A percentile compares a stretch with the other conserved stretches of the same genome.
These are phyloP conservation scores for Asterophora parasitica DNA, from an alignment of 768 basidiomycete genomes.

Conservation along the genomic window DNA sequence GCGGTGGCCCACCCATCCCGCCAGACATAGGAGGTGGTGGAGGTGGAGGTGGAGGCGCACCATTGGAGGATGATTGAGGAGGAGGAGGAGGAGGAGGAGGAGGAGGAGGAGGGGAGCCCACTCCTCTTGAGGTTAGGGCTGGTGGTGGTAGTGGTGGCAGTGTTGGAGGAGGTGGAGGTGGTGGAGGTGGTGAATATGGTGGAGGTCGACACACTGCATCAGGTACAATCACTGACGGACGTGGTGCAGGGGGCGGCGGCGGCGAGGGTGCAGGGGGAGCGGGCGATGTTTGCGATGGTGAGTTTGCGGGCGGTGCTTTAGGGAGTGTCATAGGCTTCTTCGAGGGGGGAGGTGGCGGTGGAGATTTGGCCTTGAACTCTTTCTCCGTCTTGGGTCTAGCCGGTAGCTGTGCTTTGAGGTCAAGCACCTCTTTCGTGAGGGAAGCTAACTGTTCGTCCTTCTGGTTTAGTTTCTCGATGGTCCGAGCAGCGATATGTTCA, in stretches of 20 bases:
- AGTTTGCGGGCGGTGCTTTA: background rate
- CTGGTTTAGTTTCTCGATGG: conserved; percentile 62
- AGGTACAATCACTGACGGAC: background rate
- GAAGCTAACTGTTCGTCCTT: conserved; percentile 62
- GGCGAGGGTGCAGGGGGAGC: conserved; percentile 6
- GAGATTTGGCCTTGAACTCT: conserved; percentile 63
- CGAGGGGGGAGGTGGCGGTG: conserved; percentile 58
- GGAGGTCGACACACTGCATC: conserved; percentile 8
- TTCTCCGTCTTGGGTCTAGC: conserved; percentile 59
- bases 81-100: conserved; percentile 26
- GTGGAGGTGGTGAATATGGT: conserved; percentile 13
- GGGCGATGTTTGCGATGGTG: conserved; percentile 1
- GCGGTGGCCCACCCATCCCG: conserved; percentile 20
- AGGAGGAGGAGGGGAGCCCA: conserved; percentile 20
- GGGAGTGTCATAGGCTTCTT: conserved; percentile 23
- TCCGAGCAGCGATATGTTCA: conserved; percentile 61
- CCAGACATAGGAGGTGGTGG: conserved; percentile 25
- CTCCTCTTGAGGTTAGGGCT: conserved; percentile 10
- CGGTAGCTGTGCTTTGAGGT: conserved; percentile 46
- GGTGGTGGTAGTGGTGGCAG: conserved; percentile 22
- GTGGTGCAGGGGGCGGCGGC: conserved; percentile 1
- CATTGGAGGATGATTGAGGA: conserved; percentile 7
- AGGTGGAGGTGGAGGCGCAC: conserved; percentile 28
- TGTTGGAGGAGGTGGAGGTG: conserved; percentile 18
- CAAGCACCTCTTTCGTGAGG: conserved; percentile 46